These are phyloP conservation scores for Fusarium sp. DNA, from an alignment of 2,329 filamentous ascomycete species.

Conservation along the genomic window DNA sequence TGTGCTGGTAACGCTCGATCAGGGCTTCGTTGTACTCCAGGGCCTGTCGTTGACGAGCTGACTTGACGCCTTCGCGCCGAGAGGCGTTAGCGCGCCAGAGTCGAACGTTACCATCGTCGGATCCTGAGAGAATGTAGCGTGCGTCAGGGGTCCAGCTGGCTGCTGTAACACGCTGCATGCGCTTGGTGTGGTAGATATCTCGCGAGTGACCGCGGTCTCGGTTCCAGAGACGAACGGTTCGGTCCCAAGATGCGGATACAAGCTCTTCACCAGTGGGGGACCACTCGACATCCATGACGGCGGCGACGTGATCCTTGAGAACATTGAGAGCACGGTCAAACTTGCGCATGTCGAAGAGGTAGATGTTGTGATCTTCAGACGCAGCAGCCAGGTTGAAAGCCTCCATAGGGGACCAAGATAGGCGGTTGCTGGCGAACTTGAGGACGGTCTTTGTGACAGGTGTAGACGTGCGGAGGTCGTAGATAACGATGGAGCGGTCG, in stretches of 20 bases:
- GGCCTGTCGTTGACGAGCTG: constrained; percentile 82
- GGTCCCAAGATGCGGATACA: constrained; percentile 85
- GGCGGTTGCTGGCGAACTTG: constrained; percentile 81
- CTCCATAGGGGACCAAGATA: constrained; percentile 97
- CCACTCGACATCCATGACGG: constrained; percentile 97
- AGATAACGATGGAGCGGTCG: constrained; percentile 88
- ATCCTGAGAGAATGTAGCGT: constrained; percentile 88
- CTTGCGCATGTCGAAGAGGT: constrained; percentile 92
- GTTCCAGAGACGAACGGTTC: constrained; percentile 87
- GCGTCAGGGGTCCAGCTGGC: constrained; percentile 87
- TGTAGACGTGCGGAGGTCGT: constrained; percentile 87
- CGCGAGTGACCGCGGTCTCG: constrained; percentile 82
- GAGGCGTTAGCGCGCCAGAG: constrained; percentile 92
- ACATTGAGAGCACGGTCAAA: constrained; percentile 89
- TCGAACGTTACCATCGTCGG: constrained; percentile 88
- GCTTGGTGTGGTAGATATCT: constrained; percentile 96
- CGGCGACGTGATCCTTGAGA: constrained; percentile 86
- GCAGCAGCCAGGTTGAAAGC: constrained; percentile 94
- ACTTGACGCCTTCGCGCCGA: constrained; percentile 84
- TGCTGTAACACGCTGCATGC: constrained; percentile 95
- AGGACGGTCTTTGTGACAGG: constrained; percentile 84
- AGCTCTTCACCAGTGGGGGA: constrained; percentile 94
- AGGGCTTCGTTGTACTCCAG: constrained; percentile 92
- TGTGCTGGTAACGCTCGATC: constrained; percentile 85
- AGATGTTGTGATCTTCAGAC: constrained; percentile 91